phyloP scores from a whole-genome alignment of 495 filamentous ascomycete genomes.

The Aspergillus sclerotiicarbonarius region DNA sequence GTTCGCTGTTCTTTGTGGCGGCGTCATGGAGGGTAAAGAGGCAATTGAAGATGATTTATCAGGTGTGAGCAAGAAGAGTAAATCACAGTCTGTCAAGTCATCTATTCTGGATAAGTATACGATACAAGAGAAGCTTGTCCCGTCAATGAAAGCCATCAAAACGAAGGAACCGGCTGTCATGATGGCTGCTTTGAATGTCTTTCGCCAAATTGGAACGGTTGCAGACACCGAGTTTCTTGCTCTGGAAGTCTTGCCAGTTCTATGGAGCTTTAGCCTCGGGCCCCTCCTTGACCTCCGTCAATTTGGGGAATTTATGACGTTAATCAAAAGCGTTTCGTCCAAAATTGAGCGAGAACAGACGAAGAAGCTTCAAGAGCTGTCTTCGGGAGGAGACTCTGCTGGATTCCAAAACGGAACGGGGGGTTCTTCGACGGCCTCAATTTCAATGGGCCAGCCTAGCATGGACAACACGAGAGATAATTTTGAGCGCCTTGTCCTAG shows the following conservation, averaged over 20 bases:
- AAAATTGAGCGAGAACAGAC: conserved; percentile 85
- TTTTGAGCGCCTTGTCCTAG: conserved; percentile 86
- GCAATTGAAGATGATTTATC: conserved; percentile 64
- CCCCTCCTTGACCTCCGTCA: conserved; percentile 82
- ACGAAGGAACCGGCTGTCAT: conserved; percentile 97
- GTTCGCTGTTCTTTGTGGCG: conserved; percentile 85
- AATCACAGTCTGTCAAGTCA: conserved; percentile 55
- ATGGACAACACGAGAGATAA: conserved; percentile 57
- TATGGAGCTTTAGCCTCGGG: conserved; percentile 91
- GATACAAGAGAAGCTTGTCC: conserved; percentile 93
- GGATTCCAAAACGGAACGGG: conserved; percentile 36
- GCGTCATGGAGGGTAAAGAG: conserved; percentile 43
- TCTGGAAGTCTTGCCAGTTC: conserved; percentile 79
- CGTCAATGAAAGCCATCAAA: conserved; percentile 87
- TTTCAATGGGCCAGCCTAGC: conserved; percentile 24
- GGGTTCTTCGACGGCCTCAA: conserved; percentile 26
- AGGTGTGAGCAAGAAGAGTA: conserved; percentile 53
- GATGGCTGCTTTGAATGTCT: conserved; percentile 86
- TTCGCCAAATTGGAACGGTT: conserved; percentile 74
- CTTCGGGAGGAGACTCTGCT: conserved; percentile 45
- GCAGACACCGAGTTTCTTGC: conserved; percentile 93
- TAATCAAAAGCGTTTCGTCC: conserved; percentile 76
- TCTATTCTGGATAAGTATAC: conserved; percentile 95
- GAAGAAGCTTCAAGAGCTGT: conserved; percentile 81
- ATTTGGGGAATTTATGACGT: conserved; percentile 82